Conservation (phyloP, 306 rosid species). For the Cucurbita pepo region DNA sequence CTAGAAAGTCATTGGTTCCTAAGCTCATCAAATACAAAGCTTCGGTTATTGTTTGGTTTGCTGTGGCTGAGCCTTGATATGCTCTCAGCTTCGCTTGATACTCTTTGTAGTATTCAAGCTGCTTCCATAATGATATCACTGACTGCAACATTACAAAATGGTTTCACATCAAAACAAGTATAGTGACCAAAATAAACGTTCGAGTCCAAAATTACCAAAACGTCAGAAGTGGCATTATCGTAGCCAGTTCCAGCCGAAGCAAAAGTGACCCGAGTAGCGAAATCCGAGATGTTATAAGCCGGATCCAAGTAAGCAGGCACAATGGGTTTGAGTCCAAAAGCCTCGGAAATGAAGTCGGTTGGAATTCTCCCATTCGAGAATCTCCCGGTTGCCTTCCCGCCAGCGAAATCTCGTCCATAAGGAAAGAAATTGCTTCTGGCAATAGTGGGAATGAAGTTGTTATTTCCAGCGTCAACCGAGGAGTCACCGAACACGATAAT, state of each 20-base stretch:
- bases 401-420: conserved; percentile 75
- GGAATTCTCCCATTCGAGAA: conserved; percentile 67
- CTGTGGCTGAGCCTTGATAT: conserved; percentile 35
- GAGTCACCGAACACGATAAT: conserved; percentile 81
- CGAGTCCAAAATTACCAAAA: conserved; percentile 26
- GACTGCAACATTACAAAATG: conserved; percentile 28
- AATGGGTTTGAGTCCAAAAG: conserved; percentile 33
- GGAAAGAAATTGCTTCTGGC: conserved; percentile 80
- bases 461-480: conserved; percentile 83
- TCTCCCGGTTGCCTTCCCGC: conserved; percentile 72
- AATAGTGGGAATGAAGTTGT: conserved; percentile 67
- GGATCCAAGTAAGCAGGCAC: conserved; percentile 89
- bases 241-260: conserved; percentile 94
- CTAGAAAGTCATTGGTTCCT: conserved; percentile 85
- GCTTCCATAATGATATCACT: conserved; percentile 78
- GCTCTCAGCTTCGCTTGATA: conserved; percentile 44
- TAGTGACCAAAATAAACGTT: too few relatives aligned
- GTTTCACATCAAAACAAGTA: neutral
- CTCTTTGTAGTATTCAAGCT: conserved; percentile 51
- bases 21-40: conserved; percentile 51
- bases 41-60: conserved; percentile 28
- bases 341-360: conserved; percentile 59
- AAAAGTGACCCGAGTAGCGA: conserved; percentile 64
- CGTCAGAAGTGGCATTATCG: conserved; percentile 76
- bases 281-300: conserved; percentile 49